phyloP scores from a whole-genome alignment of 148 eudicot species.

The Vaccinium vitisidaea region DNA sequence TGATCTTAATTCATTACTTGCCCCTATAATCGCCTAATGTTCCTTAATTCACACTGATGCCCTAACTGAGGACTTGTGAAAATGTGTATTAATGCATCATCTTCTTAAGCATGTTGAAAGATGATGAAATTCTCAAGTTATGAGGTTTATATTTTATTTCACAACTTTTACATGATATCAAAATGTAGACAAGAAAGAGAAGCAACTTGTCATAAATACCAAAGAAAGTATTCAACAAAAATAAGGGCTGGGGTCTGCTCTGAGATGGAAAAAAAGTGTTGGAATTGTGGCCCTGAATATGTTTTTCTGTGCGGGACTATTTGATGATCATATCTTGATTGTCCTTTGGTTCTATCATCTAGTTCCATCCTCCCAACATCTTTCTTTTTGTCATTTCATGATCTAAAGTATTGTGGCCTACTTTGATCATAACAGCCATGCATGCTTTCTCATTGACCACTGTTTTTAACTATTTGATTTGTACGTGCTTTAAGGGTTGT shows the following conservation, averaged over 20 bases:
- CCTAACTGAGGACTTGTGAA: background rate
- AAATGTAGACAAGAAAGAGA: background rate
- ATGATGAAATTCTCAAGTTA: background rate
- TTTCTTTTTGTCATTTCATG: background rate
- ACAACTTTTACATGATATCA: background rate
- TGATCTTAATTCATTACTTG: background rate
- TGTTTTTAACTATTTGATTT: constrained; percentile 11
- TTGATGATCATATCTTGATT: background rate
- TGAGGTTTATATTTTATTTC: background rate
- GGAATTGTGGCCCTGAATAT: background rate
- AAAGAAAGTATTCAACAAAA: background rate
- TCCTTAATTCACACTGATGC: background rate
- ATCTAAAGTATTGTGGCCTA: background rate
- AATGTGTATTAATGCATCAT: background rate
- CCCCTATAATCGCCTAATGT: background rate
- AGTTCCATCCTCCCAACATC: background rate
- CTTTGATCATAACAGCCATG: background rate
- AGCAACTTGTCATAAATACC: background rate
- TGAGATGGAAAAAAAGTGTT: background rate
- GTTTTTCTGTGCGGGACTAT: background rate
- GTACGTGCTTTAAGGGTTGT: constrained; percentile 44
- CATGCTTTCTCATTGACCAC: background rate
- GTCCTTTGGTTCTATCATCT: background rate
- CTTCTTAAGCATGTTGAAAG: background rate
- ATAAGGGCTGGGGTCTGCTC: background rate